A percentile compares a stretch with the other conserved stretches of the same genome.
Evolutionary conservation across 2,329 filamentous ascomycete genomes (phyloP).

Genomic region (Ophiostoma piceae): DNA sequence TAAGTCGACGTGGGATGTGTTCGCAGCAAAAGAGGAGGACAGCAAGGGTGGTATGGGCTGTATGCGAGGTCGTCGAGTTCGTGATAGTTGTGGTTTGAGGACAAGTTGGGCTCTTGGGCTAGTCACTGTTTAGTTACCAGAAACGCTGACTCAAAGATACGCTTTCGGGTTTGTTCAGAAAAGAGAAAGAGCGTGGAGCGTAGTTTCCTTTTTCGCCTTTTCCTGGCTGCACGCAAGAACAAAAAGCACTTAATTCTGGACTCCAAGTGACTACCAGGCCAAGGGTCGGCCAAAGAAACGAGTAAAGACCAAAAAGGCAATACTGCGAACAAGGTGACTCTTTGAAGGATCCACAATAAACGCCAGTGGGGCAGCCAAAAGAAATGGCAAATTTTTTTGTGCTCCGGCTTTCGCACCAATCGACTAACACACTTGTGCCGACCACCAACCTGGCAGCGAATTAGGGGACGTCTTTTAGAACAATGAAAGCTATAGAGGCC

Average conservation of each 20-base stretch:
- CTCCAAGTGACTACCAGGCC: too few species aligned
- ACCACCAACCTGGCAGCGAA: not conserved
- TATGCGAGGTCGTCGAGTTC: not conserved
- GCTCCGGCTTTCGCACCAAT: constrained; percentile 13
- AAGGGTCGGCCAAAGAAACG: not conserved
- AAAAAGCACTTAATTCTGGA: constrained; percentile 11
- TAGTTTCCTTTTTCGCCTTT: constrained; percentile 2
- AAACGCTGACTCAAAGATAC: not conserved
- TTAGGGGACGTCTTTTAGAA: not conserved
- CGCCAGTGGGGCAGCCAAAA: not conserved
- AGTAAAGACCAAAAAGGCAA: not conserved
- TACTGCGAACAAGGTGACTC: constrained; percentile 9
- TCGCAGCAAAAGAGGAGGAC: not conserved
- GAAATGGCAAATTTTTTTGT: constrained; percentile 12
- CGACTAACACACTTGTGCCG: constrained; percentile 2
- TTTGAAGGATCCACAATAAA: not conserved
- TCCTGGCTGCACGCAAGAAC: not conserved
- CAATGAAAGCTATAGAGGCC: too few species aligned
- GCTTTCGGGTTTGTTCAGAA: constrained; percentile 4
- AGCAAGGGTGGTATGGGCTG: not conserved
- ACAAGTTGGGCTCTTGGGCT: not conserved
- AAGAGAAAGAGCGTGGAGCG: constrained; percentile 10
- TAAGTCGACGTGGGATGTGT: not conserved
- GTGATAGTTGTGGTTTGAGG: not conserved
- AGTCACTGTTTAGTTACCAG: too few species aligned